Evolutionary conservation across 1,284 basidiomycete species (phyloP), one percentile per base, ranked within the genome.

Genomic region (Takashimella koratensis): DNA sequence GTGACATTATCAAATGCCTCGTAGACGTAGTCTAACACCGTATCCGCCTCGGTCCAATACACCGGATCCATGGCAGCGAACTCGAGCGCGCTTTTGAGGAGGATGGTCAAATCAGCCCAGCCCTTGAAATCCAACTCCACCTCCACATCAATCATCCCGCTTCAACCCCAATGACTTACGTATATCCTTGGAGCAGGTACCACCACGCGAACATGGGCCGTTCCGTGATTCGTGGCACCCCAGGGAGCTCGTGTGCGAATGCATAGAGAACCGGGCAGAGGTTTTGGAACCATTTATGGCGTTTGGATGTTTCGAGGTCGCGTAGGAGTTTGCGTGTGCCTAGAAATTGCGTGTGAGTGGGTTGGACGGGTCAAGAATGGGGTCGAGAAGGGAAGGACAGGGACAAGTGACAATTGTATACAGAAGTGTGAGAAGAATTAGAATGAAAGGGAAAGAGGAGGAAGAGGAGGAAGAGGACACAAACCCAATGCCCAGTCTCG

Each of bases 1-100:
- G 46, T 36, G 19, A 52, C 41, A 24, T 19, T 23, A 12, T 54
- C 50, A 0, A 59, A 47, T 4, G 52, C 40, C 5, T 40, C 36
- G 25, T 52, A 50, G 4, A 56, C 52, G 12, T 26, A 24, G 5
- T 27, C 4, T 5, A 59, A 49, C 21, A 56, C 19, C 13, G 16
- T n/a, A 22, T 43, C 21, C 8, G 42, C 21, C 19, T 43, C 42
- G 13, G 10, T 36, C 30, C 30, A 36, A 36, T 8, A 16, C 8
- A 36, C 16, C 16, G 42, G 42, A 16, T n/a, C 42, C 12, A 43
- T n/a, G 6, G 42, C 6, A 16, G 21, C 42, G 42, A 43, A 22
- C 10, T 43, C 42, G 20, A 43, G 16, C 6, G 42, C 30, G 8
- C 30, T 36, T n/a, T n/a, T n/a, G n/a, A n/a, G n/a, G 30, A 39